Base-by-base conservation (phyloP, 805 yeast species). In the Starmerella stigmatis region DNA sequence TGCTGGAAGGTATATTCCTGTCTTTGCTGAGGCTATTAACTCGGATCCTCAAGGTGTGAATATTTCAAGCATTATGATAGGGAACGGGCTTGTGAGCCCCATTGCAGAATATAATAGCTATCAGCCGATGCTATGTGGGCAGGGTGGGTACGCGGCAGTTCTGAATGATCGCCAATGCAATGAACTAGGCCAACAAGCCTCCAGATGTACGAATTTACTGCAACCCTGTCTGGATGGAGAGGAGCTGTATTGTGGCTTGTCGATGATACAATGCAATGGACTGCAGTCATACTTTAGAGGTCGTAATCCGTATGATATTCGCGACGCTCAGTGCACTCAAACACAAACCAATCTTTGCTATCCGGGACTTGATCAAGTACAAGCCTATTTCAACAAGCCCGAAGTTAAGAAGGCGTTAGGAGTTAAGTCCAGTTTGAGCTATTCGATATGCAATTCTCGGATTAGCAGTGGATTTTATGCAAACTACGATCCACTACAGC, bases 1-100 rank as follows among this genome's bases (percentile, higher is more conserved):
- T 59, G 96, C 89, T 16, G 96, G 96, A 41, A 94, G 86, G 60
- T 88, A 89, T 66, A 82, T 88, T 53, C 98, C 98, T 17, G 83
- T 74, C 9, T 83, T 76, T 57, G 80, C 80, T 17, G 68, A 71
- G 31, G 77, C 74, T 49, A 73, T 76, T 43, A 52, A 67, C 65
- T 65, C 55, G 49, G 72, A 59, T 54, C 54, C 44, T n/a, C 72
- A 67, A 15, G 54, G 67, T 76, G 46, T 65, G 72, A 17, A 78
- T 80, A 70, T 86, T 54, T 67, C 81, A 11, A 83, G 95, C 3
- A 79, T 88, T 16, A 60, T 89, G 60, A 88, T 88, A 58, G 97
- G 97, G 51, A 88, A 88, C 62, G 96, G 97, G 43, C 75, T 88
- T 55, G 85, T 94, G 28, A 94, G 86, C 62, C 81, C 94, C 3